Evolutionary conservation across 1,139 yeast species (phyloP), one percentile per base, ranked within the genome.

Genomic region (Suhomyces yuchorum): DNA sequence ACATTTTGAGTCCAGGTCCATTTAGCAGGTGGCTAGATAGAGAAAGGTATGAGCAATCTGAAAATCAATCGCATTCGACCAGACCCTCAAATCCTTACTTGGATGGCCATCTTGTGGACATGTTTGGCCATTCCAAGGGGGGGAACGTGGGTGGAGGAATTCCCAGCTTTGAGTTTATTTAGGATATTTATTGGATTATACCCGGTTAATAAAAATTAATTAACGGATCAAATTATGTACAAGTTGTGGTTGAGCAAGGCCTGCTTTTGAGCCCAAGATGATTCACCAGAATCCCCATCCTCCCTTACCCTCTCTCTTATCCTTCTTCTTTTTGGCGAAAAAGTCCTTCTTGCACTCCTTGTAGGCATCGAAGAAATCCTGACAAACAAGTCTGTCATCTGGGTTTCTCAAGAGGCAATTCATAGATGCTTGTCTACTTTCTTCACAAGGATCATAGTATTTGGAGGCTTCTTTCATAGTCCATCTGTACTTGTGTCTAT

Each of bases 391-490:
- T 54, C 85, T 81, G 53, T 80, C 84, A 54, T 89, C 93, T 59
- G 85, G 92, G 60, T 87, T 81, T 60, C 90, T 81, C 52, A 85
- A 67, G 62, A 93, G 73, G 59, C 99, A 93, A 55, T 80, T 81
- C 58, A 91, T 73, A 32, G 96, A 87, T 78, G 96, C 93, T 63
- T 84, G 85, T 19, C 97, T 78, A 39, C 96, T 86, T 61, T 90
- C 92, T 48, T 85, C 87, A 66, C 99, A 93, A 0, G 99, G 98
- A 62, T 93, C 97, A 61, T 87, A 92, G 65, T 78, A 93, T 64
- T 86, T 83, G 6, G 96, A 85, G 1, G 96, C 87, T 38, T 81
- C 91, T 59, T 92, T 91, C 64, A 75, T 69, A 4, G 78, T 66
- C 73, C 85, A 85, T 49, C 78, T 71, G 54, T 81, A 80, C 57